A percentile compares a stretch with the other conserved stretches of the same genome.
Conservation (phyloP, 352 stramenopile genomes). For the Globisporangium splendens region DNA sequence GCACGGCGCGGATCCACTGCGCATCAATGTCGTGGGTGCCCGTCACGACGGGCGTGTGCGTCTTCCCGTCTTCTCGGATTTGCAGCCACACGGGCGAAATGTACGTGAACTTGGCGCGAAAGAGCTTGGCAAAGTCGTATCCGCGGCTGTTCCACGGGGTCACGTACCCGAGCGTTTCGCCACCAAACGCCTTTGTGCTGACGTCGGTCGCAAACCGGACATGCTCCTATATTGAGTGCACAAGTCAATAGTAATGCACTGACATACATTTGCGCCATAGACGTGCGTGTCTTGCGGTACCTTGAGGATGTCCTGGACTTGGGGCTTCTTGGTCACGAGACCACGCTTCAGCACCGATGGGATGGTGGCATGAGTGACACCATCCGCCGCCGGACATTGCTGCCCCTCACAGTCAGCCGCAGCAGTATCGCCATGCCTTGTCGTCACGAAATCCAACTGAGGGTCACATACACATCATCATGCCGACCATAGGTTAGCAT, state of each 20-base stretch:
- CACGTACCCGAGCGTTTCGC: conserved; percentile 72
- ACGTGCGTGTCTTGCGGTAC: not conserved
- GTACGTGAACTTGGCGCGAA: conserved; percentile 75
- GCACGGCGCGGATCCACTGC: conserved; percentile 51
- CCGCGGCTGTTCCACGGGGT: conserved; percentile 78
- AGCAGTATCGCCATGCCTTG: not conserved
- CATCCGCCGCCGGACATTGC: conserved; percentile 20
- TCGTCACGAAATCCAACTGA: conserved; percentile 1
- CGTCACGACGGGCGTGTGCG: conserved; percentile 50
- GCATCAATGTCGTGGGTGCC: conserved; percentile 69
- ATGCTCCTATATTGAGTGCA: conserved; percentile 20
- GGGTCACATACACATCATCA: not conserved
- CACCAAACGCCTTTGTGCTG: conserved; percentile 28
- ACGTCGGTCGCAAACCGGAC: conserved; percentile 22
- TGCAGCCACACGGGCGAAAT: conserved; percentile 83
- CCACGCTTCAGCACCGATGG: conserved; percentile 38
- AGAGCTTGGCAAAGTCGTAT: conserved; percentile 70
- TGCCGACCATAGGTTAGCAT: not conserved
- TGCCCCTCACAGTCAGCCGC: conserved; percentile 24
- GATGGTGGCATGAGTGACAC: conserved; percentile 4
- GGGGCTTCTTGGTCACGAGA: conserved; percentile 50
- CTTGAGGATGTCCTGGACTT: conserved; percentile 39
- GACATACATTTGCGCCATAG: too few species aligned
- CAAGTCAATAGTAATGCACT: not conserved
- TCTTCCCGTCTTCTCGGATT: conserved; percentile 45